Conservation (phyloP, 1,284 basidiomycete genomes). For the Ustilago tritici region DNA sequence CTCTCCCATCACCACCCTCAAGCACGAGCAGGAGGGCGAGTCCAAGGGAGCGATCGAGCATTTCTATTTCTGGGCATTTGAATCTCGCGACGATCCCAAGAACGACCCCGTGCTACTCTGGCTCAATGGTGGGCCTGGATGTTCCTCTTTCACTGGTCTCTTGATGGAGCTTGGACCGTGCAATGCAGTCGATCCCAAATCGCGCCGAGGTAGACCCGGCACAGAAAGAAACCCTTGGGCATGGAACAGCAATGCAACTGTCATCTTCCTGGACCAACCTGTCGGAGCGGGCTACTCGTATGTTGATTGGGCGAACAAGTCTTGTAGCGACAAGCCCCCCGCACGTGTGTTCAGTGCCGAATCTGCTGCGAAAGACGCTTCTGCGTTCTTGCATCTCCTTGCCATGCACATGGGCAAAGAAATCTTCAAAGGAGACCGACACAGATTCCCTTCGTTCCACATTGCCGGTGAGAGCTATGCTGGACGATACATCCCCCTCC, state of each 20-base stretch:
- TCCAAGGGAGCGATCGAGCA: slow-evolving; percentile 65
- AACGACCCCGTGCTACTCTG: slow-evolving; percentile 66
- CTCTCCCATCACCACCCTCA: slow-evolving; percentile 11
- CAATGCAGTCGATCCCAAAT: slow-evolving; percentile 53
- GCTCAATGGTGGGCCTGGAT: slow-evolving; percentile 68
- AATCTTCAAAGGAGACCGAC: slow-evolving; percentile 36
- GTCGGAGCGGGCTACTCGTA: slow-evolving; percentile 67
- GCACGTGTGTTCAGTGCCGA: slow-evolving; percentile 55
- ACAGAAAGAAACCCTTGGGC: slow-evolving; percentile 61
- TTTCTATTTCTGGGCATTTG: slow-evolving; percentile 70
- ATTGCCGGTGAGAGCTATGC: slow-evolving; percentile 68
- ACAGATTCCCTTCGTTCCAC: slow-evolving; percentile 51
- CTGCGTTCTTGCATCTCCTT: slow-evolving; percentile 67
- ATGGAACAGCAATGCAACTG: slow-evolving; percentile 65
- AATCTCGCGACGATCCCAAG: slow-evolving; percentile 60
- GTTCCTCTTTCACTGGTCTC: slow-evolving; percentile 64
- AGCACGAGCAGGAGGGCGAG: slow-evolving; percentile 36
- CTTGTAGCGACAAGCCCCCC: slow-evolving; percentile 55
- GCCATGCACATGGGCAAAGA: slow-evolving; percentile 56
- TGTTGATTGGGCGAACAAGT: slow-evolving; percentile 64
- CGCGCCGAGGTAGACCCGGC: slow-evolving; percentile 42
- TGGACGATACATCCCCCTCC: slow-evolving; percentile 64
- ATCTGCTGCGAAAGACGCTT: slow-evolving; percentile 62
- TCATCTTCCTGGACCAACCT: slow-evolving; percentile 68
- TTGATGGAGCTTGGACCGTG: slow-evolving; percentile 69